Base-by-base conservation (phyloP, 2,329 filamentous ascomycete genomes). In the Ascochyta clinopodiicola region DNA sequence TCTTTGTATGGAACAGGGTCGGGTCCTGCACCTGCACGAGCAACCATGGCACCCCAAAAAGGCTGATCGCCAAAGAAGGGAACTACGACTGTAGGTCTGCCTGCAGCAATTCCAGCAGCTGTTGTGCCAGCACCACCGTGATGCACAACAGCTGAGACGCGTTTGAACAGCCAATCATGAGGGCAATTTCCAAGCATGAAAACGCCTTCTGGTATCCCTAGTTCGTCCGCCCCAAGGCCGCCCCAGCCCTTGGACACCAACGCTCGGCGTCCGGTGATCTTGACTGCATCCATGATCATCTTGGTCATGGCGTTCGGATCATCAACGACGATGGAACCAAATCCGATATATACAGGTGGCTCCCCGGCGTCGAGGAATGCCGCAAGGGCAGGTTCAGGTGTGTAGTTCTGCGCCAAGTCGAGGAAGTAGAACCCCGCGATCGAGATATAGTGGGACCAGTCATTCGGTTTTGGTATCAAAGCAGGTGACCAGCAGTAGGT, bases 221-320 rank as follows among this genome's bases (percentile, higher is more conserved):
- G 64, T 24, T 76, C 67, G 32, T 92, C 89, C 0, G 85, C 88
- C 27, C 91, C 92, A 7, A 96, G 80, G 0, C 91, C 91, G 44
- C 92, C 91, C 92, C 92, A 96, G 15, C 92, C 92, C 68, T 94
- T 92, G 0, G 91, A 94, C 0, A 96, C 88, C 1, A 96, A 78
- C 2, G 91, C 92, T 52, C 92, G 82, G n/a, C 90, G 83, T 1
- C 89, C 89, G 0, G 87, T 82, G 9, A 82, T 80, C 44, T 73
- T 74, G 13, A 78, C 72, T 6, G 76, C 76, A 13, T 77, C 74
- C 51, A 77, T 76, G 31, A 78, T 78, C 63, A 77, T 56, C 17
- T 69, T 68, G 0, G 76, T 78, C 71, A 78, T 77, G 4, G 69
- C 72, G 49, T 78, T 74, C 2, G 76, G 76, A 56, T 77, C 75